phyloP scores from a whole-genome alignment of 1,284 basidiomycete species.

The Sanghuangporus weigelae region DNA sequence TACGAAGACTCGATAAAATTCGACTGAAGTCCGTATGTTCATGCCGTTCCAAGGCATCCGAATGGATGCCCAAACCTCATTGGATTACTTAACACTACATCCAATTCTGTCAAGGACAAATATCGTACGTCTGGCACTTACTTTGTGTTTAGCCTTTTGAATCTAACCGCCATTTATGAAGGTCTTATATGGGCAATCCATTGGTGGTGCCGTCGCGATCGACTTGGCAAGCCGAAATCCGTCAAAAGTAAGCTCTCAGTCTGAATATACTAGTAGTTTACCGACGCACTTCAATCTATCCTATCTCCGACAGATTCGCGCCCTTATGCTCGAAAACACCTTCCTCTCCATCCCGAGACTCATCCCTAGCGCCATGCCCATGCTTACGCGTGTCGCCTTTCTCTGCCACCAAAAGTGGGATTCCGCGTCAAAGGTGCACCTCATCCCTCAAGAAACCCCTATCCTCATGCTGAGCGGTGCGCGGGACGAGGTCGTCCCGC shows the following conservation, averaged over 20 bases:
- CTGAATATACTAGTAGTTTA: neutral
- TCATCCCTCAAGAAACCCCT: constrained; percentile 67
- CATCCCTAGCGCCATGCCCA: constrained; percentile 78
- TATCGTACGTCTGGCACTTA: constrained; percentile 41
- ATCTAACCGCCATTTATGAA: constrained; percentile 17
- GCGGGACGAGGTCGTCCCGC: constrained; percentile 82
- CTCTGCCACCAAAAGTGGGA: constrained; percentile 92
- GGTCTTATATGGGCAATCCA: constrained; percentile 83
- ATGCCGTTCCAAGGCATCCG: constrained; percentile 52
- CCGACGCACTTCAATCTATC: constrained; percentile 1
- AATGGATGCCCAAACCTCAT: constrained; percentile 75
- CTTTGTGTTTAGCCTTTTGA: neutral
- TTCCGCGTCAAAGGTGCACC: constrained; percentile 63
- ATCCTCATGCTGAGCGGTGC: constrained; percentile 85
- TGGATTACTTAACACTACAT: constrained; percentile 75
- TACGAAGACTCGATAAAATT: constrained; percentile 20
- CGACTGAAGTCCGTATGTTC: neutral
- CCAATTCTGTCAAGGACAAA: constrained; percentile 62
- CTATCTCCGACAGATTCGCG: constrained; percentile 46
- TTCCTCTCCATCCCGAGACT: constrained; percentile 79
- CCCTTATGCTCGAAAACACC: constrained; percentile 90
- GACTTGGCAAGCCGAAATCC: constrained; percentile 83
- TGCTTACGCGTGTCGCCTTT: constrained; percentile 73
- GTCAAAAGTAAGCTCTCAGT: constrained; percentile 42
- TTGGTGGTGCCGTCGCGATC: constrained; percentile 93